Conservation (phyloP, 768 basidiomycete species). For the Russula compacta region DNA sequence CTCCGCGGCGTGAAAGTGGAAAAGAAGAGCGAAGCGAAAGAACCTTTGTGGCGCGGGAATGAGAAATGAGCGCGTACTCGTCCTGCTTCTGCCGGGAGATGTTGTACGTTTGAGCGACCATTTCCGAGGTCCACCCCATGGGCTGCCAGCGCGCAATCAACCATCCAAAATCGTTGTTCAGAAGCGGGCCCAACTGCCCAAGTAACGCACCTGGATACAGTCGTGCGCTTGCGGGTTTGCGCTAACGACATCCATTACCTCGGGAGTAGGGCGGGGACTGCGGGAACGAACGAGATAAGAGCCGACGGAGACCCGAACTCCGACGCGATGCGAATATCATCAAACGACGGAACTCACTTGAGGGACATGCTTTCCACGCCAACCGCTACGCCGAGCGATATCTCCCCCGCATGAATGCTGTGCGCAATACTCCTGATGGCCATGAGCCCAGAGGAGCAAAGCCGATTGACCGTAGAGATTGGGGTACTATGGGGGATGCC, state of each 20-base stretch:
- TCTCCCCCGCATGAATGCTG: constrained; percentile 74
- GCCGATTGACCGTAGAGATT: constrained; percentile 84
- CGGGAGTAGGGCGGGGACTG: constrained; percentile 69
- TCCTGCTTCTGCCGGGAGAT: constrained; percentile 79
- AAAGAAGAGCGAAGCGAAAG: constrained; percentile 22
- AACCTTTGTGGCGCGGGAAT: constrained; percentile 67
- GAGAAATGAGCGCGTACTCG: constrained; percentile 81
- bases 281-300: neutral
- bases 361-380: constrained; percentile 79
- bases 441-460: constrained; percentile 92
- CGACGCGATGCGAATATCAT: neutral
- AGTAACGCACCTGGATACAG: constrained; percentile 51
- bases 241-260: constrained; percentile 49
- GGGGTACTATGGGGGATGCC: constrained; percentile 83
- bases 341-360: constrained; percentile 40
- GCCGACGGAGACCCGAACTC: neutral
- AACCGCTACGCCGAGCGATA: constrained; percentile 77
- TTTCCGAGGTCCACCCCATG: constrained; percentile 94
- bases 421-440: constrained; percentile 88
- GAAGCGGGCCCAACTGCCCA: neutral
- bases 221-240: constrained; percentile 59
- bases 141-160: constrained; percentile 38
- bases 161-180: neutral
- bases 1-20: neutral
- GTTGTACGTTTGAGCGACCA: constrained; percentile 76